phyloP scores from a whole-genome alignment of 2,329 filamentous ascomycete genomes.

The Diaporthe citri region DNA sequence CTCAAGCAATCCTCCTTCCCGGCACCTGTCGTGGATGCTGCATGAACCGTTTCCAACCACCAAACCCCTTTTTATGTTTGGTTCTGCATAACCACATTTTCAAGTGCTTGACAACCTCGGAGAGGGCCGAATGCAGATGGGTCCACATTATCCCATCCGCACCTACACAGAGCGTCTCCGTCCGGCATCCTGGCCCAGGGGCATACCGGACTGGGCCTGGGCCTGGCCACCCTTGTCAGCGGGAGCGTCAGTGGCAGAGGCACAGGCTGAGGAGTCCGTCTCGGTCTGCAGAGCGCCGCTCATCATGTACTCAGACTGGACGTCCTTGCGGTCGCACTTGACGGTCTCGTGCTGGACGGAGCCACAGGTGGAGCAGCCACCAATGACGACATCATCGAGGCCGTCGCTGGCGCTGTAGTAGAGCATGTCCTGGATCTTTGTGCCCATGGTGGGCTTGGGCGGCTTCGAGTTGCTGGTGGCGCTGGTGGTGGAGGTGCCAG shows the following conservation, averaged over 20 bases:
- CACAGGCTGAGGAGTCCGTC: not conserved
- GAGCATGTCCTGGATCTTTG: not conserved
- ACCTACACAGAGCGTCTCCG: not conserved
- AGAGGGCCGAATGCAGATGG: not conserved
- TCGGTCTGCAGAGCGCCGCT: not conserved
- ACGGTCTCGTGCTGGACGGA: not conserved
- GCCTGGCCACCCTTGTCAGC: not conserved
- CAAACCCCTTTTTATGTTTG: not conserved
- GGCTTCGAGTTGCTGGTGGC: not conserved
- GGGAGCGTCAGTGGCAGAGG: not conserved
- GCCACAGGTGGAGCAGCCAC: conserved; percentile 20
- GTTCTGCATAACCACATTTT: no score
- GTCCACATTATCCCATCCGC: not conserved
- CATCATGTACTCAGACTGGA: not conserved
- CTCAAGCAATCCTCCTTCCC: not conserved
- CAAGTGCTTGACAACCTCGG: not conserved
- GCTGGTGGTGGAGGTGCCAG: not conserved
- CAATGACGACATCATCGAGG: not conserved
- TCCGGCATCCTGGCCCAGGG: not conserved
- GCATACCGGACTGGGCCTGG: no score
- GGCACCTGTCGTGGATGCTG: no score
- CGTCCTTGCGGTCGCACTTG: not conserved
- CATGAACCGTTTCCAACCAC: not conserved
- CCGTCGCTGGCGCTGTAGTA: not conserved
- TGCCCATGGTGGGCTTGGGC: not conserved